Base-by-base conservation (phyloP, 176 grass and related monocot genomes). In the Triticum turgidum region DNA sequence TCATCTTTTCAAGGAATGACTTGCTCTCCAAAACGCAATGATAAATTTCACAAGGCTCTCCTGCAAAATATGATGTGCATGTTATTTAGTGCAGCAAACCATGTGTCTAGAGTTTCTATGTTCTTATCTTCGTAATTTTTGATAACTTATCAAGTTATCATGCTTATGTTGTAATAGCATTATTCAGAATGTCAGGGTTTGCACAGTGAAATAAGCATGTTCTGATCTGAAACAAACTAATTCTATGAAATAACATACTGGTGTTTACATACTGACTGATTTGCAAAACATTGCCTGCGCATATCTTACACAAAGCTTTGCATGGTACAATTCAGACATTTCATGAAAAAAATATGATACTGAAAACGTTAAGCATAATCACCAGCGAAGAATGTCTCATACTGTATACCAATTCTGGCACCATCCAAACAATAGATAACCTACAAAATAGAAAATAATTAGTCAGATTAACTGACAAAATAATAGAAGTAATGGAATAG, bases 1-100 rank as follows among this genome's bases (percentile, higher is more conserved):
- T 92, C 93, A 98, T 95, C 85, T 98, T 98, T 90, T 98, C 93
- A 71, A 98, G 93, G 86, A 98, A 98, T 61, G 96, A 98, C 85
- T 98, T 98, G 82, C 96, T 98, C 87, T 95, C 96, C 81, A 98
- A 69, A 61, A 95, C 96, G 74, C 93, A 98, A 85, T 98, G 93
- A 82, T 95, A 98, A 79, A 92, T 91, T 83, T 98, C 96, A 92
- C 93, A 95, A 38, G 96, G 91, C 74, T 98, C 93, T 59, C 96
- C 96, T 98, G 84, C 45, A 89, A 90, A 89, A 82, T 80, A 83
- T 77, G 70, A 79, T 78, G 54, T 5, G 11, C 37, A 65, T 76
- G 34, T 80, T 59, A 78, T 83, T 18, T 37, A 45, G 47, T 70
- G 33, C 8, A 70, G 14, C 2, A 75, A 79, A 90, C 54, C 67